A percentile compares a stretch with the other conserved stretches of the same genome.
Evolutionary conservation across 352 stramenopile species (phyloP).

Genomic region (Plasmopara viticola): DNA sequence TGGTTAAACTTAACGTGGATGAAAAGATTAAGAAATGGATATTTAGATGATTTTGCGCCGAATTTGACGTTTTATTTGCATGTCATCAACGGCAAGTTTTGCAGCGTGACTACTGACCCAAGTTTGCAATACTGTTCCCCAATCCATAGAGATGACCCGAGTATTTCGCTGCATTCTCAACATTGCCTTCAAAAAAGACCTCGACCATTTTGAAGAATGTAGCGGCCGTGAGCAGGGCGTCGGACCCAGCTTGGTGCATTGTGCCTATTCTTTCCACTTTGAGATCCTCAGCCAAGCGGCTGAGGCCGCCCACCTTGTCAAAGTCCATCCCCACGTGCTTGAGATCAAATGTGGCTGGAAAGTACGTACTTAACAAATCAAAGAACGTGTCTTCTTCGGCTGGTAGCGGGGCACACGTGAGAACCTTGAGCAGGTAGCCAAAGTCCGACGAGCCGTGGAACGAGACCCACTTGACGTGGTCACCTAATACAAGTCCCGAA

Average conservation of each 20-base stretch:
- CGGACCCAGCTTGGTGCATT: conserved; percentile 98
- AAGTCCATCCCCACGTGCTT: conserved; percentile 98
- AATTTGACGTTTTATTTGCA: conserved; percentile 20
- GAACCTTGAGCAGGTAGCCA: conserved; percentile 97
- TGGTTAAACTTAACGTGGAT: not conserved
- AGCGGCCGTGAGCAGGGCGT: conserved; percentile 94
- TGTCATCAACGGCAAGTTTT: conserved; percentile 6
- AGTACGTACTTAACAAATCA: conserved; percentile 97
- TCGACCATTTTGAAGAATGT: conserved; percentile 92
- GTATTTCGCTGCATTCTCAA: conserved; percentile 80
- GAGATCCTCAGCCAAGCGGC: conserved; percentile 94
- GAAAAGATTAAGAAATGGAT: not conserved
- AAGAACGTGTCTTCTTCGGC: conserved; percentile 93
- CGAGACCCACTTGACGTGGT: conserved; percentile 98
- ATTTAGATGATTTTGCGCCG: too few relatives aligned
- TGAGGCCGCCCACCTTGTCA: conserved; percentile 96
- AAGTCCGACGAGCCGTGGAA: conserved; percentile 99
- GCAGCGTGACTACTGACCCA: conserved; percentile 24
- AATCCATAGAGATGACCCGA: conserved; percentile 82
- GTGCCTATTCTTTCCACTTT: conserved; percentile 96
- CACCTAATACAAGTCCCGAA: conserved; percentile 95
- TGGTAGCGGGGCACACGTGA: conserved; percentile 88
- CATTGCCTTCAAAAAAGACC: conserved; percentile 82
- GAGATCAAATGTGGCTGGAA: conserved; percentile 97
- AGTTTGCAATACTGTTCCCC: conserved; percentile 51